Evolutionary conservation across 768 basidiomycete species (phyloP).

Genomic region (Suillus ampliporus): DNA sequence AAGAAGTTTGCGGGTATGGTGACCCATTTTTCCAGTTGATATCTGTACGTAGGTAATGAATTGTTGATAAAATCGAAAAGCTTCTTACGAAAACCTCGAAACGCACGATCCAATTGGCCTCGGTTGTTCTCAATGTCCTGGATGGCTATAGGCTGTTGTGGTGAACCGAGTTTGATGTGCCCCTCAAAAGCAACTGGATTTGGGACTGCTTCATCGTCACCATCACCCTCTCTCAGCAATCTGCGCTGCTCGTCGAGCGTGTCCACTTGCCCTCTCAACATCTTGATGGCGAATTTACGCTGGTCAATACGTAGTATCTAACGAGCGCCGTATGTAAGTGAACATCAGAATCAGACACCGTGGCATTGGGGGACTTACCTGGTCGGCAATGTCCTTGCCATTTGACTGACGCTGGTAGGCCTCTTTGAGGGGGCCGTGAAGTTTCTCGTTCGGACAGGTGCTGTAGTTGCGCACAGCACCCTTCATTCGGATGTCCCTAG

Average conservation of each 20-base stretch:
- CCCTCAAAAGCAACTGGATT: not conserved
- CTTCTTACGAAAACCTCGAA: not conserved
- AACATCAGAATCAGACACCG: too few relatives aligned
- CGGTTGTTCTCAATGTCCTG: not conserved
- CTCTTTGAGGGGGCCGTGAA: slow-evolving; percentile 34
- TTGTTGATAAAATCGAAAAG: slow-evolving; percentile 5
- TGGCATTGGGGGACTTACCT: too few relatives aligned
- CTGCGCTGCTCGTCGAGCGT: not conserved
- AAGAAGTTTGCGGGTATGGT: not conserved
- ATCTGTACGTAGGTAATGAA: slow-evolving; percentile 3
- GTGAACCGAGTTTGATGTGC: slow-evolving; percentile 7
- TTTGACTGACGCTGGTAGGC: slow-evolving; percentile 38
- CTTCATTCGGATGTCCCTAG: slow-evolving; percentile 37
- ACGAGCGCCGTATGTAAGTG: too few relatives aligned
- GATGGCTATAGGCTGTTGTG: not conserved
- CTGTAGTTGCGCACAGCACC: slow-evolving; percentile 36
- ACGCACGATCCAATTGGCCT: not conserved
- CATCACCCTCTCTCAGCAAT: not conserved
- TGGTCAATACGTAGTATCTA: not conserved
- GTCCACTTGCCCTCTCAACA: not conserved
- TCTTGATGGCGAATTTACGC: not conserved
- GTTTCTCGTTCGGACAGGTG: slow-evolving; percentile 39
- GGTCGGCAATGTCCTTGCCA: slow-evolving; percentile 37
- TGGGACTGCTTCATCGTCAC: not conserved
- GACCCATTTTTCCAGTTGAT: not conserved